A percentile compares a stretch with the other conserved stretches of the same genome.
Evolutionary conservation across 2,329 filamentous ascomycete genomes (phyloP).

Genomic region (Fusarium staphyleae): DNA sequence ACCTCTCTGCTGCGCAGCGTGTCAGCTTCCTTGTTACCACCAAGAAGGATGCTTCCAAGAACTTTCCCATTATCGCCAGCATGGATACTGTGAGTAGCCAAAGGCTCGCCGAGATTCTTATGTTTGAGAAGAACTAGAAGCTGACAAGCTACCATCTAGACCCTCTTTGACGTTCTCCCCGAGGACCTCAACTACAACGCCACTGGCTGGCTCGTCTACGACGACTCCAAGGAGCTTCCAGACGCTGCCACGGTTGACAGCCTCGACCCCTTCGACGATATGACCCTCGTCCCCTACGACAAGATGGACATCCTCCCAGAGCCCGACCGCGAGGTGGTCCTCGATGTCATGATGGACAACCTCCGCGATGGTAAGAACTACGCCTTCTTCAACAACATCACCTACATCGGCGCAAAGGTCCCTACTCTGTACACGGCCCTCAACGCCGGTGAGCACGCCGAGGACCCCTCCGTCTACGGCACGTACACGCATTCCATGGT

Average conservation of each 20-base stretch:
- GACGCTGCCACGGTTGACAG: slow-evolving; percentile 63
- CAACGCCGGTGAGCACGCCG: slow-evolving; percentile 64
- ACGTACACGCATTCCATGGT: slow-evolving; percentile 71
- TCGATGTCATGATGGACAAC: slow-evolving; percentile 70
- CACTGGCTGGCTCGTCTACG: slow-evolving; percentile 69
- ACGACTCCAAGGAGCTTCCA: slow-evolving; percentile 54
- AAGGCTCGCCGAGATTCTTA: background rate
- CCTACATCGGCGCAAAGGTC: slow-evolving; percentile 76
- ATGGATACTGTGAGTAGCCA: slow-evolving; percentile 69
- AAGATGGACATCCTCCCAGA: slow-evolving; percentile 65
- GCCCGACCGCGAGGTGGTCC: slow-evolving; percentile 68
- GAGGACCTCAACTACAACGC: slow-evolving; percentile 71
- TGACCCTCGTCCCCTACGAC: slow-evolving; percentile 73
- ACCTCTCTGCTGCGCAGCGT: slow-evolving; percentile 72
- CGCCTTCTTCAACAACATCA: slow-evolving; percentile 78
- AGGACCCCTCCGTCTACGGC: slow-evolving; percentile 69
- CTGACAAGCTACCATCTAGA: slow-evolving; percentile 44
- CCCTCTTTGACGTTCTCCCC: slow-evolving; percentile 74
- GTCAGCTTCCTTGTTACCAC: slow-evolving; percentile 69
- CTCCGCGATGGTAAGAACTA: slow-evolving; percentile 66
- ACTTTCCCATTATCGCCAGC: slow-evolving; percentile 72
- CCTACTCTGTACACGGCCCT: slow-evolving; percentile 82
- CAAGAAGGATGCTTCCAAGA: slow-evolving; percentile 65
- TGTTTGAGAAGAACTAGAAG: background rate
- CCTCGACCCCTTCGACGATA: slow-evolving; percentile 77